These are phyloP conservation scores for Ramaria sp. DNA, from an alignment of 768 basidiomycete species.

Conservation along the genomic window DNA sequence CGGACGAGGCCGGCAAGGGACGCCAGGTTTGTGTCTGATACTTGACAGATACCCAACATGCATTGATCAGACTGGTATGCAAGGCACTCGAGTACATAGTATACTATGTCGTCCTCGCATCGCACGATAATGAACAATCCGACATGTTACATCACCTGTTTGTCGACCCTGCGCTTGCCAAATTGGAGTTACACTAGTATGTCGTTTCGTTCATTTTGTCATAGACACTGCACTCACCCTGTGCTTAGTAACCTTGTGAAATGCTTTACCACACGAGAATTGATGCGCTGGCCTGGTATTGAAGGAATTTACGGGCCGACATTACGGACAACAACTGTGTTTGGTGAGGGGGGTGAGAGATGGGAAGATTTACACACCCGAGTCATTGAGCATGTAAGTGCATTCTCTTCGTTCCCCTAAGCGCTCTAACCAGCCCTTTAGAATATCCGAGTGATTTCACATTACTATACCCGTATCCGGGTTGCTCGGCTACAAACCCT, in stretches of 20 bases:
- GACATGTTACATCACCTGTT: slow-evolving; percentile 91
- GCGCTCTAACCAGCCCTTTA: slow-evolving; percentile 21
- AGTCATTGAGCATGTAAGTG: slow-evolving; percentile 87
- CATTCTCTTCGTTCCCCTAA: neutral
- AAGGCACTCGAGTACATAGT: slow-evolving; percentile 92
- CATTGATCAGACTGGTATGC: slow-evolving; percentile 1
- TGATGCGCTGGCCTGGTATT: slow-evolving; percentile 97
- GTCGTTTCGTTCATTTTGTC: slow-evolving; percentile 17
- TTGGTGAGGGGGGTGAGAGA: slow-evolving; percentile 43
- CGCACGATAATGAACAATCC: slow-evolving; percentile 94
- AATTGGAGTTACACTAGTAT: slow-evolving; percentile 78
- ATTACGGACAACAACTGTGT: slow-evolving; percentile 72
- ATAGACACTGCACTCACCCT: neutral
- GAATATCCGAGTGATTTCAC: slow-evolving; percentile 92
- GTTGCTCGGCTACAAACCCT: slow-evolving; percentile 72
- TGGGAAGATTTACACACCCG: slow-evolving; percentile 96
- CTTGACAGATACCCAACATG: neutral
- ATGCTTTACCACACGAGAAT: slow-evolving; percentile 84
- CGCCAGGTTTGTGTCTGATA: slow-evolving; percentile 38
- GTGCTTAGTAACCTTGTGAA: slow-evolving; percentile 78
- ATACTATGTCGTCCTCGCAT: slow-evolving; percentile 87
- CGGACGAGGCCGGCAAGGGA: slow-evolving; percentile 58
- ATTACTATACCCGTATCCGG: slow-evolving; percentile 93
- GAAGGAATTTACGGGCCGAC: slow-evolving; percentile 79
- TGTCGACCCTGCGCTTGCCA: slow-evolving; percentile 65